A percentile compares a stretch with the other conserved stretches of the same genome.
Conservation (phyloP, 345 rosid genomes). For the Populus pruinosa region DNA sequence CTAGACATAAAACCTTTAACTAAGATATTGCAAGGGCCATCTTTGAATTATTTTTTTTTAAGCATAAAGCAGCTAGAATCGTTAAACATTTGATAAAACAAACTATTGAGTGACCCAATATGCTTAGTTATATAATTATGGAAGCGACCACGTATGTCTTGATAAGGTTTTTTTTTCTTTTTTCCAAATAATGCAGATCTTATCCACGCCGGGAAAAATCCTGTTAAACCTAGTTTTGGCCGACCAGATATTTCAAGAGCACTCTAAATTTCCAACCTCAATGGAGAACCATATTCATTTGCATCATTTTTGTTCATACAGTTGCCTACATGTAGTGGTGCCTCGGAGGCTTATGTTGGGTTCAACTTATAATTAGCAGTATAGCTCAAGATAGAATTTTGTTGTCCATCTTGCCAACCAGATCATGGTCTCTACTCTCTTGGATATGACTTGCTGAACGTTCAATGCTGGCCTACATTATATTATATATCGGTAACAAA, state of each 20-base stretch:
- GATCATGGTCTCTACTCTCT: slow-evolving; percentile 26
- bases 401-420: slow-evolving; percentile 38
- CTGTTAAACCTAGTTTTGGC: slow-evolving; percentile 13
- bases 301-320: slow-evolving; percentile 3
- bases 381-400: slow-evolving; percentile 16
- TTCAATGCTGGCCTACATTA: background rate
- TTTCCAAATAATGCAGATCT: background rate
- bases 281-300: slow-evolving; percentile 20
- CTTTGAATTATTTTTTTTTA: background rate
- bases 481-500: background rate
- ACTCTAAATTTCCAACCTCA: slow-evolving; percentile 4
- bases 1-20: slow-evolving; percentile 3
- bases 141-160: background rate
- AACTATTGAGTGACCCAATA: background rate
- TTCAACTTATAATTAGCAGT: slow-evolving; percentile 14
- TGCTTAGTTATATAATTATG: background rate
- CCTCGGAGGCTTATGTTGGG: slow-evolving; percentile 23
- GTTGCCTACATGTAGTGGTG: slow-evolving; percentile 7
- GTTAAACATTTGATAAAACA: background rate
- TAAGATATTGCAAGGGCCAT: background rate
- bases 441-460: background rate
- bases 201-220: background rate
- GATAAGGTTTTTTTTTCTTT: background rate
- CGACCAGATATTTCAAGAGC: slow-evolving; percentile 26
- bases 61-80: background rate